Evolutionary conservation across 495 filamentous ascomycete genomes (phyloP).

Genomic region (Parathielavia hyrcaniae): DNA sequence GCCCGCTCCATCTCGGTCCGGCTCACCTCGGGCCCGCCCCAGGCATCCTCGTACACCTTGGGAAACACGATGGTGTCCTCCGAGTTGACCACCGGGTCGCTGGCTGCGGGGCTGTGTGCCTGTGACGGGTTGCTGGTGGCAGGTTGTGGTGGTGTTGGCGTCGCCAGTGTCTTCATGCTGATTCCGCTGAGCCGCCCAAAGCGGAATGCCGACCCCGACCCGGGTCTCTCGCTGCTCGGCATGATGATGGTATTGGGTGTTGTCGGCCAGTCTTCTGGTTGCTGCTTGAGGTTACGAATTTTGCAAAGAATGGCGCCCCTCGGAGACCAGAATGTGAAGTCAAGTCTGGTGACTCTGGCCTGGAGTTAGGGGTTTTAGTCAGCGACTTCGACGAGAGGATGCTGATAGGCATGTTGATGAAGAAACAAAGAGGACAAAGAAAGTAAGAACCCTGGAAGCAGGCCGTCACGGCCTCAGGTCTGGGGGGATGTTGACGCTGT

Average conservation of each 20-base stretch:
- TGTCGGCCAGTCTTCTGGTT: neutral
- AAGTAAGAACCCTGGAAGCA: neutral
- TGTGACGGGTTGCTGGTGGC: neutral
- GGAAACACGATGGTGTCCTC: conserved; percentile 30
- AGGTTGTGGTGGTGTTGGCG: neutral
- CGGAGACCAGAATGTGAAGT: neutral
- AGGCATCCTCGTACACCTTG: conserved; percentile 31
- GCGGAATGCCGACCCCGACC: conserved; percentile 1
- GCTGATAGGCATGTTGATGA: conserved; percentile 9
- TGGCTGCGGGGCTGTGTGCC: neutral
- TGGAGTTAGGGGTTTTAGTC: neutral
- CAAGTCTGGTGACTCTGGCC: neutral
- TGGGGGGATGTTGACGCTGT: neutral
- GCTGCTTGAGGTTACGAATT: neutral
- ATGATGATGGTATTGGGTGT: neutral
- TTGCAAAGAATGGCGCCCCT: conserved; percentile 11
- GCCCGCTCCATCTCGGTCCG: conserved; percentile 30
- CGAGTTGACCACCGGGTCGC: neutral
- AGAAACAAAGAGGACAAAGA: neutral
- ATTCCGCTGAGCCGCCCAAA: conserved; percentile 7
- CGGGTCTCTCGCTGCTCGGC: neutral
- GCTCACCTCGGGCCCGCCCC: conserved; percentile 21
- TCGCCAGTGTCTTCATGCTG: neutral
- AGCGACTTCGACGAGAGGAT: conserved; percentile 1
- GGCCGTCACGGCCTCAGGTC: neutral